phyloP scores from a whole-genome alignment of 1,284 basidiomycete genomes.

The Rhodotorula sp. region DNA sequence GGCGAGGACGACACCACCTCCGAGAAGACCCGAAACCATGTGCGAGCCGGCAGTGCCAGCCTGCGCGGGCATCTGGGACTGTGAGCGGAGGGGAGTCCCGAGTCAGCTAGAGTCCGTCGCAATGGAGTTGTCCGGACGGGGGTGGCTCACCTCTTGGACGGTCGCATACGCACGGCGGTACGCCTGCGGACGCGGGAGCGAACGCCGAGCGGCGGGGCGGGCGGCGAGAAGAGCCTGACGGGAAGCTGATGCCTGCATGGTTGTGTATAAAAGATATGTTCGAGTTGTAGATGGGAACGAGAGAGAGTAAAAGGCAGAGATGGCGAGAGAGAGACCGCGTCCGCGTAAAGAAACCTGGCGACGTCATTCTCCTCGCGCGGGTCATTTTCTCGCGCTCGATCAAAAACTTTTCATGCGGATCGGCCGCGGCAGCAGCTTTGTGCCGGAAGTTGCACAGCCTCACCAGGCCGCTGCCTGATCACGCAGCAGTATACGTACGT shows the following conservation, averaged over 20 bases:
- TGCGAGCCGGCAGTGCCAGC: constrained; percentile 39
- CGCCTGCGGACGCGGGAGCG: constrained; percentile 21
- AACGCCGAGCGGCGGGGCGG: constrained; percentile 31
- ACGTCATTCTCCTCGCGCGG: no score
- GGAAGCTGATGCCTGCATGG: constrained; percentile 1
- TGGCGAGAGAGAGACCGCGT: not conserved
- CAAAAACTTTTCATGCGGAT: no score
- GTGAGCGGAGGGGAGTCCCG: no score
- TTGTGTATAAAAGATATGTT: not conserved
- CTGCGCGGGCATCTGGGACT: not conserved
- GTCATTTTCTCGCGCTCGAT: no score
- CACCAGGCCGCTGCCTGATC: no score
- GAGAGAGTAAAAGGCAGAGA: not conserved
- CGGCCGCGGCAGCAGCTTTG: no score
- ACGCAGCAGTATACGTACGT: no score
- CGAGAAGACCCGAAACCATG: constrained; percentile 50
- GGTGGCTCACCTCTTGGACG: constrained; percentile 7
- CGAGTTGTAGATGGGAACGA: not conserved
- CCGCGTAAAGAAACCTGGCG: no score
- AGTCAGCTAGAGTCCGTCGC: not conserved
- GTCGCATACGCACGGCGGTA: constrained; percentile 24
- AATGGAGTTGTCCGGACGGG: no score
- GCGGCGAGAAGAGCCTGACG: constrained; percentile 17
- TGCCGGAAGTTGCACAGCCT: no score
- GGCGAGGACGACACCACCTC: constrained; percentile 50